These are phyloP conservation scores for Nemania serpens DNA, from an alignment of 2,329 filamentous ascomycete genomes.

Conservation along the genomic window DNA sequence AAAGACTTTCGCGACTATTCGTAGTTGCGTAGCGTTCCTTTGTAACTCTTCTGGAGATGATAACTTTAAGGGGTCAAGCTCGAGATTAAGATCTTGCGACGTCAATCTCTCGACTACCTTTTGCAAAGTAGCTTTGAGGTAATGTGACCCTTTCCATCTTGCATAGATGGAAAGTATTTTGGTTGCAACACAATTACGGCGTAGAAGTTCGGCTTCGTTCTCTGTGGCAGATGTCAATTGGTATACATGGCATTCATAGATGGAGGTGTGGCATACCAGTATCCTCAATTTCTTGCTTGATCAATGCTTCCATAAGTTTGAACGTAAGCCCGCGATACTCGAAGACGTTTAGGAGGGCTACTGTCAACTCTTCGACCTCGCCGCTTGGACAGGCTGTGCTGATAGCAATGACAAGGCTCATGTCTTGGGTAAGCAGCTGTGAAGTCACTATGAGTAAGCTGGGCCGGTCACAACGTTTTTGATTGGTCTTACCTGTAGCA, in stretches of 20 bases:
- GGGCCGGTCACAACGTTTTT: constrained; percentile 28
- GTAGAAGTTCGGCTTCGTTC: constrained; percentile 69
- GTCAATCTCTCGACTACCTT: constrained; percentile 70
- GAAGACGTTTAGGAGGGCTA: constrained; percentile 71
- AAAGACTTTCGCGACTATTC: constrained; percentile 71
- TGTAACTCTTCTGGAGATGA: constrained; percentile 64
- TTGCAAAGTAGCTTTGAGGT: constrained; percentile 67
- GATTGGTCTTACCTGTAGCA: constrained; percentile 55
- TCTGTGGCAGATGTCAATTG: constrained; percentile 46
- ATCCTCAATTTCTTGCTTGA: constrained; percentile 71
- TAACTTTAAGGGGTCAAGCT: constrained; percentile 68
- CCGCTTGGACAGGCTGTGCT: constrained; percentile 68
- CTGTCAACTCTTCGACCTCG: constrained; percentile 71
- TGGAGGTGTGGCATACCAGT: constrained; percentile 52
- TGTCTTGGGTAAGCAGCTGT: constrained; percentile 64
- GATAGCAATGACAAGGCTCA: constrained; percentile 66
- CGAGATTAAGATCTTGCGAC: constrained; percentile 69
- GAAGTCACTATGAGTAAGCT: constrained; percentile 16
- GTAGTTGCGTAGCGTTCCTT: constrained; percentile 68
- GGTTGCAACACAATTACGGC: constrained; percentile 72
- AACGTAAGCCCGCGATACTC: constrained; percentile 68
- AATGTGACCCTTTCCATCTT: constrained; percentile 70
- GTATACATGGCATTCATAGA: constrained; percentile 2
- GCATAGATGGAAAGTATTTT: constrained; percentile 74
- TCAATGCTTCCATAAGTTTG: constrained; percentile 66